phyloP scores from a whole-genome alignment of 1,284 basidiomycete genomes.

The Athelia sp. region DNA sequence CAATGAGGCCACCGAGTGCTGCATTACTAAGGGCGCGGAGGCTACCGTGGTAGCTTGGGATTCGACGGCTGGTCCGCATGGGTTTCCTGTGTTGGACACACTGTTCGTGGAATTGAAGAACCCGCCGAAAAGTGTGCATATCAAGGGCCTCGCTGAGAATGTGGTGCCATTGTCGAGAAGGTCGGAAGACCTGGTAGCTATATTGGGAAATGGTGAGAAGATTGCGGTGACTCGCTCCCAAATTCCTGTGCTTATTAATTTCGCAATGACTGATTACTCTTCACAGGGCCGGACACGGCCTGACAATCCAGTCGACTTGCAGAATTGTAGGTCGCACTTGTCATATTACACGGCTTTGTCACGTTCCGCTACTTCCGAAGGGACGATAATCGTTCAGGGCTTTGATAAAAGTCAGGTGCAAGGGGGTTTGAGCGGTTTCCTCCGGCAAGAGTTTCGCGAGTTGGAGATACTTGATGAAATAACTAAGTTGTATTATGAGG shows the following conservation, averaged over 20 bases:
- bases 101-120: conserved; percentile 21
- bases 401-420: conserved; percentile 22
- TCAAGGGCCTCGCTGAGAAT: conserved; percentile 29
- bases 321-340: conserved; percentile 22
- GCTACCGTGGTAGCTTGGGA: conserved; percentile 29
- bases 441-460: conserved; percentile 26
- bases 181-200: background rate
- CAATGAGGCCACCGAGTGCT: conserved; percentile 31
- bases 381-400: conserved; percentile 27
- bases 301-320: conserved; percentile 28
- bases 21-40: conserved; percentile 38
- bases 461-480: conserved; percentile 29
- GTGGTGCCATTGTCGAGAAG: conserved; percentile 28
- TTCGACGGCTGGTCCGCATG: conserved; percentile 5
- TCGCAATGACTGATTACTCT: conserved; percentile 37
- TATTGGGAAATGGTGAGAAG: conserved; percentile 20
- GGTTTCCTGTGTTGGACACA: conserved; percentile 13
- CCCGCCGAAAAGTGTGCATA: conserved; percentile 22
- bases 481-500: conserved; percentile 18
- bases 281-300: conserved; percentile 33
- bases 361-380: conserved; percentile 19
- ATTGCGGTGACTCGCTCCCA: conserved; percentile 23
- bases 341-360: conserved; percentile 33
- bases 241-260: conserved; percentile 30
- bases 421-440: conserved; percentile 10